These are phyloP conservation scores for Golovinomyces cichoracearum DNA, from an alignment of 2,329 filamentous ascomycete genomes.

Conservation along the genomic window DNA sequence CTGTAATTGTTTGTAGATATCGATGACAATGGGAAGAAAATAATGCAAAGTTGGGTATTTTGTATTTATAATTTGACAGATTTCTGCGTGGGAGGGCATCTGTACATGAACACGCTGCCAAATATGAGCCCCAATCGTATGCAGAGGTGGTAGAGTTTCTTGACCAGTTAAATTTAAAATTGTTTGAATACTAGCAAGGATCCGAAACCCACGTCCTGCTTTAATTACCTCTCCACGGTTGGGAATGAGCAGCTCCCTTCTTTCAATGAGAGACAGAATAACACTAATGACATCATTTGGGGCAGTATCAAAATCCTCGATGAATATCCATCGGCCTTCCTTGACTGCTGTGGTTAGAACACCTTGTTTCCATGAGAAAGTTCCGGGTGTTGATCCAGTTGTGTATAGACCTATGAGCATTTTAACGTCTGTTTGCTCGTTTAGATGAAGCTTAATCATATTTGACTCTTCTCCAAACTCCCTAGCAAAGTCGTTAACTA, in stretches of 20 bases:
- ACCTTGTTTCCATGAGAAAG: conserved; percentile 77
- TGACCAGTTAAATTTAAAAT: conserved; percentile 39
- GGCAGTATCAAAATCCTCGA: conserved; percentile 87
- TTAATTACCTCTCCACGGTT: conserved; percentile 65
- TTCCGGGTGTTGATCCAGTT: conserved; percentile 62
- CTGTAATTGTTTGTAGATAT: conserved; percentile 30
- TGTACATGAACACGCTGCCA: conserved; percentile 57
- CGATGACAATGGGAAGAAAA: conserved; percentile 31
- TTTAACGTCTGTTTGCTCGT: conserved; percentile 95
- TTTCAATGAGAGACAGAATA: conserved; percentile 73
- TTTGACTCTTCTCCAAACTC: conserved; percentile 51
- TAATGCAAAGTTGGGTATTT: conserved; percentile 44
- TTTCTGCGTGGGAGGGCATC: conserved; percentile 39
- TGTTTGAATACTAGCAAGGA: conserved; percentile 76
- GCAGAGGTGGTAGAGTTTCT: conserved; percentile 36
- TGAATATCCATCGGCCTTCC: conserved; percentile 87
- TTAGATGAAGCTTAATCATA: conserved; percentile 86
- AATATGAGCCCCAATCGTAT: conserved; percentile 58
- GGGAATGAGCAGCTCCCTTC: conserved; percentile 70
- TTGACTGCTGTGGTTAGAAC: conserved; percentile 79
- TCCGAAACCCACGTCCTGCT: conserved; percentile 61
- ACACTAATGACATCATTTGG: conserved; percentile 88
- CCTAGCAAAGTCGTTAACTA: conserved; percentile 58
- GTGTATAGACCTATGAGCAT: conserved; percentile 87
- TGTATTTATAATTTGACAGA: conserved; percentile 44